Evolutionary conservation across 768 basidiomycete genomes (phyloP).

Genomic region (Mycena vulgaris): DNA sequence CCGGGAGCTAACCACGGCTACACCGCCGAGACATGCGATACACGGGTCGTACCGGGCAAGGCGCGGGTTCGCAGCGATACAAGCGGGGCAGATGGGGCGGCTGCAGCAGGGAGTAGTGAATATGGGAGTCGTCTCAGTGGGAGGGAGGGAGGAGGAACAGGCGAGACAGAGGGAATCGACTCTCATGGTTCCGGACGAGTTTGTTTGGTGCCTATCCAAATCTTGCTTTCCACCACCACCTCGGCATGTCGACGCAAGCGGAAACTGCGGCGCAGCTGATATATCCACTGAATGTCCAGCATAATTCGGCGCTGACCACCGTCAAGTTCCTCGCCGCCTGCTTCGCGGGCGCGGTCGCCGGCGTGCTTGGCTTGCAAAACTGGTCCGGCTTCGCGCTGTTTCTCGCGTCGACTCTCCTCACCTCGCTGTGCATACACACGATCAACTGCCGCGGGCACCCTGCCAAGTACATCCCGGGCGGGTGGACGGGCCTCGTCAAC

Average conservation of each 20-base stretch:
- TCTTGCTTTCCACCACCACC: neutral
- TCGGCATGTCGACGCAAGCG: constrained; percentile 64
- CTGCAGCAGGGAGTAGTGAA: constrained; percentile 76
- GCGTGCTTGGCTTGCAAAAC: constrained; percentile 91
- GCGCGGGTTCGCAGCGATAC: constrained; percentile 73
- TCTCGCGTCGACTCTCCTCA: constrained; percentile 74
- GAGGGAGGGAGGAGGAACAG: constrained; percentile 72
- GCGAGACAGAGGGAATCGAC: constrained; percentile 64
- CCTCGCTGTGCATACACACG: constrained; percentile 73
- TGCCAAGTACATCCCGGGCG: constrained; percentile 73
- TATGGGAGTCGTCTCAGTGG: constrained; percentile 48
- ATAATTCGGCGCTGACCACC: constrained; percentile 72
- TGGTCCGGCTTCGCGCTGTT: constrained; percentile 88
- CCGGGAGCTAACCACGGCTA: constrained; percentile 53
- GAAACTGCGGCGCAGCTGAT: constrained; percentile 72
- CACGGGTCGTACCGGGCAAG: constrained; percentile 81
- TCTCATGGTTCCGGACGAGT: neutral
- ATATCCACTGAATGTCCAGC: constrained; percentile 76
- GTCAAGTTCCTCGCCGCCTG: constrained; percentile 88
- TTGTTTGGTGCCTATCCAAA: neutral
- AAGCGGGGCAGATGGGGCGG: constrained; percentile 75
- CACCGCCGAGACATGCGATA: constrained; percentile 75
- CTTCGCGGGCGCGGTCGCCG: constrained; percentile 90
- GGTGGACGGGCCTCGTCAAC: constrained; percentile 78
- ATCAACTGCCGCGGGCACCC: constrained; percentile 83